Conservation (phyloP, 2,329 filamentous ascomycete species). For the Alternaria hordeiaustralica region DNA sequence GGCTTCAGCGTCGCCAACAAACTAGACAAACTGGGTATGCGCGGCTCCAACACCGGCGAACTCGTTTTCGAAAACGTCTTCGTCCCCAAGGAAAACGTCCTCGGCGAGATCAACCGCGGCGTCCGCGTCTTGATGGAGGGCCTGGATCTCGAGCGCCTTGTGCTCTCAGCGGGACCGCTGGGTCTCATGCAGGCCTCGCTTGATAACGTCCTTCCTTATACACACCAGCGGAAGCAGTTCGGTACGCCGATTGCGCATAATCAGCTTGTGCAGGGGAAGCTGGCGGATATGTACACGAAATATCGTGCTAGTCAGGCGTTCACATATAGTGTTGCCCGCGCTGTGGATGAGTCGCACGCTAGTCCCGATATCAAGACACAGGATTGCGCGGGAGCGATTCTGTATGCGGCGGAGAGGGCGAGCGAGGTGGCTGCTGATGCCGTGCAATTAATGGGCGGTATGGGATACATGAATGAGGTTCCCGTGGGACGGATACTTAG, state of each 20-base stretch:
- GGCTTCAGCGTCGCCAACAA: slow-evolving; percentile 90
- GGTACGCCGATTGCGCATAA: slow-evolving; percentile 85
- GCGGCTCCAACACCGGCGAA: slow-evolving; percentile 95
- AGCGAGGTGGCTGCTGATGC: slow-evolving; percentile 87
- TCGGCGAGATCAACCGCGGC: slow-evolving; percentile 81
- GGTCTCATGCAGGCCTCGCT: slow-evolving; percentile 94
- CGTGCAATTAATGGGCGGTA: slow-evolving; percentile 91
- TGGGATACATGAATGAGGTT: slow-evolving; percentile 96
- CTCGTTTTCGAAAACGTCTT: slow-evolving; percentile 90
- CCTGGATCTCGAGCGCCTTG: slow-evolving; percentile 89
- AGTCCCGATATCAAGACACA: slow-evolving; percentile 75
- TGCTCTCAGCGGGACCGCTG: slow-evolving; percentile 87
- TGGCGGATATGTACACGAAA: slow-evolving; percentile 98
- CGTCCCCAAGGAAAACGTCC: slow-evolving; percentile 79
- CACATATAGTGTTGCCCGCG: slow-evolving; percentile 81
- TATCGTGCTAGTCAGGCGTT: slow-evolving; percentile 83
- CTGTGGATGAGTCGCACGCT: slow-evolving; percentile 65
- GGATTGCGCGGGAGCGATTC: slow-evolving; percentile 91
- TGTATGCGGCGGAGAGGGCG: slow-evolving; percentile 90
- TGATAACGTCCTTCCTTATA: slow-evolving; percentile 86
- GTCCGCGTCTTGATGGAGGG: slow-evolving; percentile 96
- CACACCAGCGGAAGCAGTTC: slow-evolving; percentile 89
- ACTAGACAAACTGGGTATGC: slow-evolving; percentile 98
- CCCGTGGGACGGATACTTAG: slow-evolving; percentile 83
- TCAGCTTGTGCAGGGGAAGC: slow-evolving; percentile 89